Conservation (phyloP, 495 filamentous ascomycete genomes). For the Aspergillus egyptiacus region DNA sequence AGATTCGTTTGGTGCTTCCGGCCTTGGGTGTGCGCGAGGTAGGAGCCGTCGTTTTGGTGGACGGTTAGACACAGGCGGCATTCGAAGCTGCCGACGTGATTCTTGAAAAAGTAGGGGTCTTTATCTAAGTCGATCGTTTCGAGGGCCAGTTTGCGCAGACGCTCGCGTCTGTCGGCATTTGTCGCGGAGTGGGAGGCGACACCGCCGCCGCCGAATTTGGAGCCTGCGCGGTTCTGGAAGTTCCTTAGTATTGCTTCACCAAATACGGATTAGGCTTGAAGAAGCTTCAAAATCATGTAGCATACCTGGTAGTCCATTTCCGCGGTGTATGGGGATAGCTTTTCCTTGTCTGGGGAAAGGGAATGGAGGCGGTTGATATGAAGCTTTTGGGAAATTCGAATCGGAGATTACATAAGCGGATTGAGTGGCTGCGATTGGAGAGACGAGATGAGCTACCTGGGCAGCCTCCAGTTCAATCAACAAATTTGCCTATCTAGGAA, state of each 20-base stretch:
- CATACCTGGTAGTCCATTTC: conserved; percentile 59
- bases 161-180: conserved; percentile 95
- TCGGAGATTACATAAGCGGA: conserved; percentile 26
- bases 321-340: background rate
- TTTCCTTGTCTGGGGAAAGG: background rate
- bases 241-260: conserved; percentile 3
- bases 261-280: too few species aligned
- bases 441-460: conserved; percentile 2
- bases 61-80: conserved; percentile 96
- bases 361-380: conserved; percentile 7
- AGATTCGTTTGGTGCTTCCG: conserved; percentile 99
- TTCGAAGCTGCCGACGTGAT: conserved; percentile 97
- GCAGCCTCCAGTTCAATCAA: background rate
- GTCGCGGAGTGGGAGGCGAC: conserved; percentile 89
- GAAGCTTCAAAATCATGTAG: background rate
- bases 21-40: conserved; percentile 97
- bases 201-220: conserved; percentile 96
- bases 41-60: conserved; percentile 99
- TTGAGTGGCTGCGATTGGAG: conserved; percentile 13
- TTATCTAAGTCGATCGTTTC: conserved; percentile 99
- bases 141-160: conserved; percentile 93
- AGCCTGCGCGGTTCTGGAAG: conserved; percentile 87
- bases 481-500: background rate
- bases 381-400: conserved; percentile 14
- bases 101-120: conserved; percentile 99